Base-by-base conservation (phyloP, 257 asterid species). In the Plantago elongata region DNA sequence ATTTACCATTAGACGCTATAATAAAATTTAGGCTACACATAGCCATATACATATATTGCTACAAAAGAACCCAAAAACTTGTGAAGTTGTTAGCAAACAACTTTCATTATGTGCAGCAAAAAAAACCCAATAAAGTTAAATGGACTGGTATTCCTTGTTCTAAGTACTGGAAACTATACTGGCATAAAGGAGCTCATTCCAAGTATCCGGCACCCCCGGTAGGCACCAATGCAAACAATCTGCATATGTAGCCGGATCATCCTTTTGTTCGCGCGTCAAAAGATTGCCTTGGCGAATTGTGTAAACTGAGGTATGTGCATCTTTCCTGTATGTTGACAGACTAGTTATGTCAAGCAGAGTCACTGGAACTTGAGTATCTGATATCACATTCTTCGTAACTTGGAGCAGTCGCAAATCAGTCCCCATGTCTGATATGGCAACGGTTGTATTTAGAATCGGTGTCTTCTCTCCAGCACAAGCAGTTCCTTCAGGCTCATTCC, bases 181-280 rank as follows among this genome's bases (percentile, higher is more conserved):
- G n/a, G 77, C 55, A 54, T 78, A 78, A 49, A 78, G 67, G 50
- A 78, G 57, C 74, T 78, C 78, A 15, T 78, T 78, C 83, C 80
- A 78, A 1, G 80, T 75, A 14, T 77, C 83, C 45, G 83, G 83
- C 57, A 76, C 76, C 22, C 83, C 84, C 0, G 87, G 82, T 1
- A 81, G 77, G 22, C 87, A 78, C 87, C 87, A 74, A 17, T 81
- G 84, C 60, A 78, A 56, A 55, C 84, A 81, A 73, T 81, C 84
- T 13, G 84, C 82, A 50, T 42, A 81, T 5, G 9, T 27, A 43
- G 77, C 77, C 11, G 84, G 84, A 30, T 76, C 55, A 5, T 82
- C 72, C 64, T 78, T 71, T 30, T 81, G 75, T 68, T 78, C 75
- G 0, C 73, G 68, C 14, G 80, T 78, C 63, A 81, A 64, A 62